Evolutionary conservation across 2,329 filamentous ascomycete species (phyloP).

Genomic region (Chrysosporium queenslandicum): DNA sequence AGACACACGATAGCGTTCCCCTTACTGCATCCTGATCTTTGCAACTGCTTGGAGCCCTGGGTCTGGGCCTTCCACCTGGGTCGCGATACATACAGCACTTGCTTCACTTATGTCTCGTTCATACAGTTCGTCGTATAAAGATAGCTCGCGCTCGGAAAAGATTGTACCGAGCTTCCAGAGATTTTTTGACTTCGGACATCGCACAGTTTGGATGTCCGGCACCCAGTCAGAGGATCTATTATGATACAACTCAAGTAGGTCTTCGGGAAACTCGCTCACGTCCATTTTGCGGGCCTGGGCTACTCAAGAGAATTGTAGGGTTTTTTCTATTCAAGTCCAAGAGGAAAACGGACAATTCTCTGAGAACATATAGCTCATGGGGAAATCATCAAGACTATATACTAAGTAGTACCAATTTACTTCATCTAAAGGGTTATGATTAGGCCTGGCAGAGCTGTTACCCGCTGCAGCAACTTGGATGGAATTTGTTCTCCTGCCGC

Average conservation of each 20-base stretch:
- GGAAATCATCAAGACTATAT: too few species aligned
- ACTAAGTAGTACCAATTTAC: too few species aligned
- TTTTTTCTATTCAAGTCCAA: too few species aligned
- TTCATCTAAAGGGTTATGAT: too few species aligned
- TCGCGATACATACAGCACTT: conserved; percentile 12
- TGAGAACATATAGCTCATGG: too few species aligned
- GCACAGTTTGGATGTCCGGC: not conserved
- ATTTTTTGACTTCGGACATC: not conserved
- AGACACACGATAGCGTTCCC: not conserved
- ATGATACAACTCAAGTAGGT: conserved; percentile 10
- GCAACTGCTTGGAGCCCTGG: conserved; percentile 13
- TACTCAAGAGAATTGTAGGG: too few species aligned
- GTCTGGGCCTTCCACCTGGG: conserved; percentile 14
- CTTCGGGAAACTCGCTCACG: not conserved
- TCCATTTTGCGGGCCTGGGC: not conserved
- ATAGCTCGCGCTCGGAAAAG: conserved; percentile 11
- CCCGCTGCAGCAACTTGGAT: too few species aligned
- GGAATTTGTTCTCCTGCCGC: too few species aligned
- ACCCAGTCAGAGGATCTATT: conserved; percentile 1
- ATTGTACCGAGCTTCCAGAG: conserved; percentile 13
- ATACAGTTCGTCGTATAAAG: conserved; percentile 5
- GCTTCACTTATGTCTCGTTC: conserved; percentile 8
- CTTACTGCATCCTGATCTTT: conserved; percentile 16
- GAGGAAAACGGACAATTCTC: too few species aligned
- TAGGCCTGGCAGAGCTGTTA: too few species aligned